Evolutionary conservation across 805 yeast genomes (phyloP).

Genomic region (Komagataella phaffii): DNA sequence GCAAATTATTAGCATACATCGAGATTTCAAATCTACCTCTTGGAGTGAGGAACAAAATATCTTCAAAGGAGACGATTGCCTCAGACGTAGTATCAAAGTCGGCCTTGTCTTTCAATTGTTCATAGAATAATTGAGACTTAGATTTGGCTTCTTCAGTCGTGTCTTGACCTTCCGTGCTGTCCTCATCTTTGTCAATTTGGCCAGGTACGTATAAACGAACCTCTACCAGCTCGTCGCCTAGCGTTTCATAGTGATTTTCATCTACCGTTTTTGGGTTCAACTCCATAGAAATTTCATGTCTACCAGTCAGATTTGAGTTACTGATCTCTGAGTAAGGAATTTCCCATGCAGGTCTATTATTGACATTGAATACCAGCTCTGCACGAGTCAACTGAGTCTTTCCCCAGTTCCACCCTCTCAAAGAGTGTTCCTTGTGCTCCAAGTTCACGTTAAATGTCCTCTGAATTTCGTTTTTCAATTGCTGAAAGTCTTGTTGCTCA

Average conservation of each 20-base stretch:
- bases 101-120: slow-evolving; percentile 83
- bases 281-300: slow-evolving; percentile 88
- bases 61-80: slow-evolving; percentile 86
- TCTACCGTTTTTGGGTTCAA: slow-evolving; percentile 30
- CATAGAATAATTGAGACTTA: slow-evolving; percentile 80
- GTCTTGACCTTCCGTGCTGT: slow-evolving; percentile 17
- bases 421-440: slow-evolving; percentile 80
- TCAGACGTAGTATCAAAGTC: slow-evolving; percentile 89
- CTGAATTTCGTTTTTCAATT: slow-evolving; percentile 73
- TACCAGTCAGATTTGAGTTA: slow-evolving; percentile 83
- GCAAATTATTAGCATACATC: slow-evolving; percentile 74
- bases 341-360: slow-evolving; percentile 85
- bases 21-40: slow-evolving; percentile 98
- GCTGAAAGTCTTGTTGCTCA: slow-evolving; percentile 68
- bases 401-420: slow-evolving; percentile 99
- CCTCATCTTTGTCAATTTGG: slow-evolving; percentile 27
- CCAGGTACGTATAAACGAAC: slow-evolving; percentile 92
- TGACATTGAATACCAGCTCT: slow-evolving; percentile 75
- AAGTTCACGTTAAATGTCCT: slow-evolving; percentile 58
- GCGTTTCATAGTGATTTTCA: slow-evolving; percentile 29
- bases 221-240: slow-evolving; percentile 95
- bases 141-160: slow-evolving; percentile 33
- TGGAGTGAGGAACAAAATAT: slow-evolving; percentile 86
- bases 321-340: slow-evolving; percentile 69
- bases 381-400: slow-evolving; percentile 82